These are phyloP conservation scores for Linnemannia exigua DNA, from an alignment of 192 early-diverging fungal genomes.

Conservation along the genomic window DNA sequence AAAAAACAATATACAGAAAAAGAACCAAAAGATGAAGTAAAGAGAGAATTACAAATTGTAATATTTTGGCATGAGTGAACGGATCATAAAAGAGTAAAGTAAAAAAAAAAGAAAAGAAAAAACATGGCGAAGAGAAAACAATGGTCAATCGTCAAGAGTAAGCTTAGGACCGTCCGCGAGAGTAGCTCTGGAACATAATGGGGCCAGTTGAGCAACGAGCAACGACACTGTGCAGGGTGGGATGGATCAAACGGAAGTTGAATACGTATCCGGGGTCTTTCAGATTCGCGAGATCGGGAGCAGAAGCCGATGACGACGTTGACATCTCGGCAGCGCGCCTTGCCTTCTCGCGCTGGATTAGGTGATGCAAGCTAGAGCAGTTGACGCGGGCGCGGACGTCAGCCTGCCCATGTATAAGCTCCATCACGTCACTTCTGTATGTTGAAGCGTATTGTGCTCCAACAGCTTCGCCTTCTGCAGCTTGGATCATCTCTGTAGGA, in stretches of 20 bases:
- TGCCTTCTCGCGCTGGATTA: conserved; percentile 42
- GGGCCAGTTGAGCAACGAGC: conserved; percentile 17
- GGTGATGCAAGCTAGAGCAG: conserved; percentile 44
- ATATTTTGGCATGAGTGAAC: not conserved
- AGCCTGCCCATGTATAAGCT: conserved; percentile 17
- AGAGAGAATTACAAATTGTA: no score
- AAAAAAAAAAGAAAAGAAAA: not conserved
- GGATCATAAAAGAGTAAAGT: not conserved
- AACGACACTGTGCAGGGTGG: conserved; percentile 24
- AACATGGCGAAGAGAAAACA: not conserved
- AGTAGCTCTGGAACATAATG: conserved; percentile 36
- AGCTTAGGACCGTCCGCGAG: conserved; percentile 3
- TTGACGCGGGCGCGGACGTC: conserved; percentile 29
- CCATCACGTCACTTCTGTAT: conserved; percentile 21
- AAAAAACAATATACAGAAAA: not conserved
- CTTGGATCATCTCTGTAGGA: not conserved
- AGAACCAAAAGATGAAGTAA: not conserved
- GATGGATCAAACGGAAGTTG: conserved; percentile 41
- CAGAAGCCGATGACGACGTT: not conserved
- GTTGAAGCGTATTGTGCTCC: not conserved
- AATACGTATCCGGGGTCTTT: conserved; percentile 53
- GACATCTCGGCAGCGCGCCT: not conserved
- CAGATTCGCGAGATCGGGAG: conserved; percentile 6
- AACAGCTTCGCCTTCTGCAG: not conserved
- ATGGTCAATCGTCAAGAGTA: not conserved